Conservation (phyloP, 768 basidiomycete species). For the Xerocomus potaroensis region DNA sequence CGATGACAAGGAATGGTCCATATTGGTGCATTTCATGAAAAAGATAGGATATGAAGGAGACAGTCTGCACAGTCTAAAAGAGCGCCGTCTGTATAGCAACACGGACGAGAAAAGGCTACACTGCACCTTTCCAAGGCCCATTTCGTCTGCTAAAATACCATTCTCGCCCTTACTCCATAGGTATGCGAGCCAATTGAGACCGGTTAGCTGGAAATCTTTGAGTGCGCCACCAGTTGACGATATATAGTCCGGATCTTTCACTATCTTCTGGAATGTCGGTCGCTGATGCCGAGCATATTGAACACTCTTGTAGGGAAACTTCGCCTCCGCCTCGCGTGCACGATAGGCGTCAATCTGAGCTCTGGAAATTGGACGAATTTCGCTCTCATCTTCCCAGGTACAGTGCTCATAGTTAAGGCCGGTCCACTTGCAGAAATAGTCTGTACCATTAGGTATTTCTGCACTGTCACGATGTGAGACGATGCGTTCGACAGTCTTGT, state of each 20-base stretch:
- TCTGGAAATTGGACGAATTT: conserved; percentile 74
- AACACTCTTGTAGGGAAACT: conserved; percentile 82
- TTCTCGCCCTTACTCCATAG: conserved; percentile 94
- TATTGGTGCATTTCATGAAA: conserved; percentile 91
- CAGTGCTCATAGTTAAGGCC: conserved; percentile 90
- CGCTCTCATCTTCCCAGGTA: conserved; percentile 89
- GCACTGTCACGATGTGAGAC: conserved; percentile 69
- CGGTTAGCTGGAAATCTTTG: conserved; percentile 98
- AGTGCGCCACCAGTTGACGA: conserved; percentile 70
- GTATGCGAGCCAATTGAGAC: conserved; percentile 98
- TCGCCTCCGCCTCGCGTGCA: conserved; percentile 67
- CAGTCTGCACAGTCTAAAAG: conserved; percentile 87
- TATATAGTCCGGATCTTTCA: conserved; percentile 86
- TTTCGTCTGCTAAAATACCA: conserved; percentile 97
- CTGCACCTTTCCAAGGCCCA: conserved; percentile 93
- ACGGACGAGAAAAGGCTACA: not conserved
- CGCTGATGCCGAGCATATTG: conserved; percentile 62
- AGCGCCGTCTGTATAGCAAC: conserved; percentile 12
- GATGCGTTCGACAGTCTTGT: conserved; percentile 88
- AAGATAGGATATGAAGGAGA: conserved; percentile 90
- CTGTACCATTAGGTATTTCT: conserved; percentile 46
- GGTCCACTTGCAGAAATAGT: conserved; percentile 98
- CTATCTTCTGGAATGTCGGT: conserved; percentile 79
- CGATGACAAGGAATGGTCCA: conserved; percentile 96
- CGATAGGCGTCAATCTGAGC: conserved; percentile 78